A percentile compares a stretch with the other conserved stretches of the same genome.
Evolutionary conservation across 2,329 filamentous ascomycete genomes (phyloP).

Genomic region (Beauveria caledonica): DNA sequence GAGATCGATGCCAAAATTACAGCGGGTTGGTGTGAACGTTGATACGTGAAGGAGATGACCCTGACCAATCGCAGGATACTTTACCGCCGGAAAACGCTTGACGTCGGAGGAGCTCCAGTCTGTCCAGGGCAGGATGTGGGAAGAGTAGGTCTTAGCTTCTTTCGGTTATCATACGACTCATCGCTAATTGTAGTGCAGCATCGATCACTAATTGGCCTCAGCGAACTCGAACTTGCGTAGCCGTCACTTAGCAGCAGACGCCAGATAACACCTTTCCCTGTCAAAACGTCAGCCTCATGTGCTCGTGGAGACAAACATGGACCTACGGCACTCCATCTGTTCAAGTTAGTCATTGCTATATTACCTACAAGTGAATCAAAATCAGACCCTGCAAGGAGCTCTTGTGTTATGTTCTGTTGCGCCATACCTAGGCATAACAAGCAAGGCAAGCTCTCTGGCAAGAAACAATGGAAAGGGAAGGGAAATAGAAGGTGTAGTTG

Average conservation of each 20-base stretch:
- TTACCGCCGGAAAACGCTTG: slow-evolving; percentile 85
- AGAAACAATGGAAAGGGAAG: not conserved
- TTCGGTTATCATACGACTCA: not conserved
- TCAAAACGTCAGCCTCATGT: not conserved
- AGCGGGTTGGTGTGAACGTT: slow-evolving; percentile 55
- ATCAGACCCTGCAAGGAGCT: not conserved
- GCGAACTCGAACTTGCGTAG: not conserved
- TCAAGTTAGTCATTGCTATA: not conserved
- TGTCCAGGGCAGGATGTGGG: slow-evolving; percentile 87
- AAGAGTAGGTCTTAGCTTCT: slow-evolving; percentile 48
- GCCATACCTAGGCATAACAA: not conserved
- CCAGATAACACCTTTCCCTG: not conserved
- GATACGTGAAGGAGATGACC: not conserved
- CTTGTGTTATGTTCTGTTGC: not conserved
- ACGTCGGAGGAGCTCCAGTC: slow-evolving; percentile 76
- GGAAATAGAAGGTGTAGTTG: too few relatives aligned
- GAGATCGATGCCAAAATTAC: slow-evolving; percentile 99
- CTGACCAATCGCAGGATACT: slow-evolving; percentile 44
- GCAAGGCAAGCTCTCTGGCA: not conserved
- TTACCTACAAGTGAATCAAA: not conserved
- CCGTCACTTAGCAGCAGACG: not conserved
- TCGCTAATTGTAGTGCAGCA: slow-evolving; percentile 21
- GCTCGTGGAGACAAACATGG: not conserved
- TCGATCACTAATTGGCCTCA: slow-evolving; percentile 25
- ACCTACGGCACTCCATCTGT: not conserved